These are phyloP conservation scores for Sonneratia alba DNA, from an alignment of 345 rosid genomes.

Conservation along the genomic window DNA sequence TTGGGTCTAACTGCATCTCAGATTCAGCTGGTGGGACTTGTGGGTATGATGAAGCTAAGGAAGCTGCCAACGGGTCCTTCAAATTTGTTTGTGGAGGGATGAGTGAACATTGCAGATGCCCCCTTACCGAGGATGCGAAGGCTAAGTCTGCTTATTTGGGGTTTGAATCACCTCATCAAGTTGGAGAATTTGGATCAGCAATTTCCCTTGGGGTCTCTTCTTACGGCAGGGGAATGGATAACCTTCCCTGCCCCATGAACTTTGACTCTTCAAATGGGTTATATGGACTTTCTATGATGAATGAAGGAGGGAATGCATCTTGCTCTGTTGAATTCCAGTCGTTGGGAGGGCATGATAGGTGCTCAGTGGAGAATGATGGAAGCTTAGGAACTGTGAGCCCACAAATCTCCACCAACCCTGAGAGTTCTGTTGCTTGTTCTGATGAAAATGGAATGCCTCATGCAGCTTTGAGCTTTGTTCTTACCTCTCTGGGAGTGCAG, in stretches of 20 bases:
- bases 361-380: slow-evolving; percentile 5
- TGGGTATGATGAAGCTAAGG: slow-evolving; percentile 21
- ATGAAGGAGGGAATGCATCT: slow-evolving; percentile 6
- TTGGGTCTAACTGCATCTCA: slow-evolving; percentile 16
- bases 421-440: slow-evolving; percentile 4
- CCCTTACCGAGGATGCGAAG: background rate
- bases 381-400: slow-evolving; percentile 14
- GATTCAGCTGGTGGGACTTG: slow-evolving; percentile 20
- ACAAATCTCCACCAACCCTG: background rate
- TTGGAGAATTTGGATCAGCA: slow-evolving; percentile 8
- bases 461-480: slow-evolving; percentile 44
- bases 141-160: background rate
- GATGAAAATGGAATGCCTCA: slow-evolving; percentile 31
- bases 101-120: slow-evolving; percentile 14
- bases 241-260: background rate
- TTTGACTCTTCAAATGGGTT: slow-evolving; percentile 7
- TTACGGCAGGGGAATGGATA: background rate
- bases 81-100: slow-evolving; percentile 15
- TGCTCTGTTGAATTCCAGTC: background rate
- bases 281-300: slow-evolving; percentile 1
- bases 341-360: slow-evolving; percentile 4
- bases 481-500: slow-evolving; percentile 50
- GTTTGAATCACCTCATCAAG: slow-evolving; percentile 3
- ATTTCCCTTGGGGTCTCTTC: background rate
- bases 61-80: slow-evolving; percentile 16